Conservation (phyloP, 192 early-diverging fungal genomes). For the Coemansia furcata region DNA sequence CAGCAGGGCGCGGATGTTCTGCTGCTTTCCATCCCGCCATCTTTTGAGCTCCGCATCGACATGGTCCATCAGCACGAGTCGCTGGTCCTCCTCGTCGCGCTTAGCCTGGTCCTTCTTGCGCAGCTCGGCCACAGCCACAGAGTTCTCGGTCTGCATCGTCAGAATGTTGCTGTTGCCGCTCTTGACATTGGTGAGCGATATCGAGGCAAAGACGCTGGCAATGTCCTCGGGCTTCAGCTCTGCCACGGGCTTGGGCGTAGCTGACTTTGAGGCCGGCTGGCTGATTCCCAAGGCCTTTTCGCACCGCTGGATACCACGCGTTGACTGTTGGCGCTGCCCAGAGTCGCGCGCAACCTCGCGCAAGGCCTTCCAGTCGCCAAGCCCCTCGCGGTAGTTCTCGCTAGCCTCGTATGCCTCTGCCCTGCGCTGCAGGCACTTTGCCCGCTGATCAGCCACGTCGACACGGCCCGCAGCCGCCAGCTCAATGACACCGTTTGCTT, state of each 20-base stretch:
- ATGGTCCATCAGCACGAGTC: conserved; percentile 70
- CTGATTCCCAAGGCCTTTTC: conserved; percentile 51
- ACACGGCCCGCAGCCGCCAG: conserved; percentile 24
- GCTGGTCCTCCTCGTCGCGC: conserved; percentile 76
- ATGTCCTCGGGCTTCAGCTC: conserved; percentile 23
- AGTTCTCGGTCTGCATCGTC: conserved; percentile 30
- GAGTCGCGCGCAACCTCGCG: conserved; percentile 30
- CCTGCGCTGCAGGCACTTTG: conserved; percentile 73
- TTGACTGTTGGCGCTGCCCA: conserved; percentile 36
- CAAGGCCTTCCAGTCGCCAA: conserved; percentile 56
- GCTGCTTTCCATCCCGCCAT: conserved; percentile 89
- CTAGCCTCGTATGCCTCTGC: conserved; percentile 78
- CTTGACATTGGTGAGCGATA: conserved; percentile 34
- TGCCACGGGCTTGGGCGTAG: conserved; percentile 4
- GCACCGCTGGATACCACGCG: conserved; percentile 58
- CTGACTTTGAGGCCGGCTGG: conserved; percentile 7
- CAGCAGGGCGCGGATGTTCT: conserved; percentile 85
- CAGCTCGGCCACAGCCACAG: conserved; percentile 64
- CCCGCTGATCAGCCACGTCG: conserved; percentile 57
- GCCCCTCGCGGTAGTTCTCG: conserved; percentile 78
- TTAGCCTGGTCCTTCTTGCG: conserved; percentile 66
- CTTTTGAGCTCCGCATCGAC: conserved; percentile 69
- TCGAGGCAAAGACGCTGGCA: conserved; percentile 46
- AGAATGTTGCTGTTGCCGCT: conserved; percentile 17
- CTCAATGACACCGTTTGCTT: conserved; percentile 26